Evolutionary conservation across 257 asterid species (phyloP), one percentile per base, ranked within the genome.

Genomic region (Solanum corneliomulleri): DNA sequence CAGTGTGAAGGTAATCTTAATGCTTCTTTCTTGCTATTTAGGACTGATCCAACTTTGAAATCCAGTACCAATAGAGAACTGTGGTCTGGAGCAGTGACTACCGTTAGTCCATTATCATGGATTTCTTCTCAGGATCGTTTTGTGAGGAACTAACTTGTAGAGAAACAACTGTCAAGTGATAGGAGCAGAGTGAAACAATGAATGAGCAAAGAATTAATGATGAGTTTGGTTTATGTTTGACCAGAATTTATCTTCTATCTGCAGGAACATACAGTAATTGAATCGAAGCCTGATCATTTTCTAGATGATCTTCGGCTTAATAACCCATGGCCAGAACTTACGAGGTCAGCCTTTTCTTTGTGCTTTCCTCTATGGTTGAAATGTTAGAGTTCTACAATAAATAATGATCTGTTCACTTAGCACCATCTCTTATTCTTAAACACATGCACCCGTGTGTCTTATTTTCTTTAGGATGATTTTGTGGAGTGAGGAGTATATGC

Each of bases 281-380:
- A 97, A 86, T 94, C 99, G 84, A 97, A 97, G 92, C 99, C 99
- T 23, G 99, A 97, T 87, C 98, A 97, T 85, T 96, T 96, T 91
- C 91, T 96, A 89, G 99, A 97, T 83, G 98, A 95, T 89, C 96
- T 97, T 80, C 96, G 98, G 78, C 93, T 97, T 87, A 96, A 96
- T 91, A 93, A 94, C 89, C 98, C 99, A 13, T 97, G 99, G 99
- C 95, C 96, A 29, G 96, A 97, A 92, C 98, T 97, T 62, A 90
- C 81, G 89, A 95, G 99, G 99, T 97, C 88, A 90, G 87, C 41
- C 75, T 35, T 69, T 83, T 89, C 85, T 66, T 80, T 85, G 80
- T 27, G 49, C 64, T 76, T 44, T 85, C 11, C 78, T 88, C 66
- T 85, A 23, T 88, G 77, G 21, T 49, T 44, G 70, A 37, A 29